A percentile compares a stretch with the other conserved stretches of the same genome.
phyloP scores from a whole-genome alignment of 164 flowering plant species.

The Taxillus chinensis region DNA sequence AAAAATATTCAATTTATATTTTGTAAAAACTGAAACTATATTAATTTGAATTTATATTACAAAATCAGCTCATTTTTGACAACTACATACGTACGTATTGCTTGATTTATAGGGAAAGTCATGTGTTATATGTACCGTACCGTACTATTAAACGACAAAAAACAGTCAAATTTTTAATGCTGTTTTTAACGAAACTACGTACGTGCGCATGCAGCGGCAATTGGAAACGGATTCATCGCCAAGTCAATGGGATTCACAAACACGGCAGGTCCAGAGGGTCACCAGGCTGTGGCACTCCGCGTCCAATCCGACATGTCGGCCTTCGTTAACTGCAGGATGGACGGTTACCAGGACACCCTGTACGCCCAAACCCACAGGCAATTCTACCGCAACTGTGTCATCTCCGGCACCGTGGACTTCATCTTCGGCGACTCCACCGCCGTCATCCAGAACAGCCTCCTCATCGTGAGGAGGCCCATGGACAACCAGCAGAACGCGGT shows the following conservation, averaged over 20 bases:
- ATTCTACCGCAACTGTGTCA: conserved; percentile 5
- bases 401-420: conserved; percentile 5
- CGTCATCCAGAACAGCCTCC: conserved; percentile 1
- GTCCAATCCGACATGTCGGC: conserved; percentile 6
- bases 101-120: too few relatives aligned
- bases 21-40: too few relatives aligned
- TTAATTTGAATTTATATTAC: too few relatives aligned
- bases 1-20: too few relatives aligned
- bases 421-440: conserved; percentile 5
- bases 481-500: conserved; percentile 4
- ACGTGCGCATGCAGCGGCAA: not conserved
- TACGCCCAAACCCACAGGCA: conserved; percentile 2
- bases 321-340: conserved; percentile 4
- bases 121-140: too few relatives aligned
- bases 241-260: conserved; percentile 3
- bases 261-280: conserved; percentile 7
- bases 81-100: too few relatives aligned
- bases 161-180: too few relatives aligned
- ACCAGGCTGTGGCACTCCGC: conserved; percentile 6
- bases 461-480: conserved; percentile 1
- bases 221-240: conserved; percentile 4
- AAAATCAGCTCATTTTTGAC: too few relatives aligned
- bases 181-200: not conserved
- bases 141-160: too few relatives aligned
- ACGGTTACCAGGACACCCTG: conserved; percentile 6